phyloP scores from a whole-genome alignment of 345 rosid genomes.

The Turnera subulata region DNA sequence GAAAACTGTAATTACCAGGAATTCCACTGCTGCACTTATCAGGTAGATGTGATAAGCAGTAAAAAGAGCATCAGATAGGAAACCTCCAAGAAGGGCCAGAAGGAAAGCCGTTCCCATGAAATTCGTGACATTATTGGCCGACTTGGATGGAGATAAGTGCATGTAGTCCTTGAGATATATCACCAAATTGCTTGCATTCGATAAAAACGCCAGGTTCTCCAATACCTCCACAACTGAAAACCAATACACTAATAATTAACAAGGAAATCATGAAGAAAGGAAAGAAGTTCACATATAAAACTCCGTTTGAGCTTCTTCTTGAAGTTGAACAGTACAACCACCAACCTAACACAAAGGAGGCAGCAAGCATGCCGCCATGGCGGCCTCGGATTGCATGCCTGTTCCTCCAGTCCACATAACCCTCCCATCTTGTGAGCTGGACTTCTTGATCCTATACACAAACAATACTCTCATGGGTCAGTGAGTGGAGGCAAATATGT shows the following conservation, averaged over 20 bases:
- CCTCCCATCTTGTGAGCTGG: conserved; percentile 49
- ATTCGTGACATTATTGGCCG: conserved; percentile 70
- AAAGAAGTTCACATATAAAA: not conserved
- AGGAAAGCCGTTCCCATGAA: conserved; percentile 91
- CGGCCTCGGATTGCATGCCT: conserved; percentile 51
- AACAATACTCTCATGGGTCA: not conserved
- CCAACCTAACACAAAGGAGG: conserved; percentile 62
- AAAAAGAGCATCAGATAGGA: conserved; percentile 71
- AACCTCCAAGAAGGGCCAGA: conserved; percentile 77
- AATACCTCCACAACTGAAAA: conserved; percentile 65
- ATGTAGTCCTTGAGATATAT: conserved; percentile 47
- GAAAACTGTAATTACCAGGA: conserved; percentile 42
- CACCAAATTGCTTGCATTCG: conserved; percentile 85
- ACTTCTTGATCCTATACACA: conserved; percentile 44
- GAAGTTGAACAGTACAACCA: not conserved
- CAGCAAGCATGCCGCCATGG: conserved; percentile 78
- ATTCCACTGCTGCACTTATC: conserved; percentile 54
- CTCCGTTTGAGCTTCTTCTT: no score
- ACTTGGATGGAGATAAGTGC: conserved; percentile 67
- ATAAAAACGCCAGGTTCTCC: conserved; percentile 83
- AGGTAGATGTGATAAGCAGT: conserved; percentile 59
- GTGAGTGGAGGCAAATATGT: not conserved
- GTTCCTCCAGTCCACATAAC: conserved; percentile 76
- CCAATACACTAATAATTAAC: conserved; percentile 4
- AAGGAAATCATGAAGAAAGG: not conserved